Conservation (phyloP, 371 early-diverging fungal genomes). For the Lichtheimia corymbifera region DNA sequence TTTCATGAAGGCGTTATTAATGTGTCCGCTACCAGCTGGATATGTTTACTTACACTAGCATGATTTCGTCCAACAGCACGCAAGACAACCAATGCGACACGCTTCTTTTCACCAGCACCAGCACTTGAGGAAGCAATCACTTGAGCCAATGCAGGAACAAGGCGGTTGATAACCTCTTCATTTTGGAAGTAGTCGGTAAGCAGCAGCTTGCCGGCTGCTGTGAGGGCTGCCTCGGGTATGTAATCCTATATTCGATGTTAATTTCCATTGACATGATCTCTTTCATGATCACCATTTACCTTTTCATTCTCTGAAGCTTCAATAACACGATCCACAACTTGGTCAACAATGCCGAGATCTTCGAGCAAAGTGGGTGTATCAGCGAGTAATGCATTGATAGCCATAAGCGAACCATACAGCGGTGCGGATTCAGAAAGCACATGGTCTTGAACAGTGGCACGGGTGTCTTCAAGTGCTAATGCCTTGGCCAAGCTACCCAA, state of each 20-base stretch:
- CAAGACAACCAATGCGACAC: conserved; percentile 40
- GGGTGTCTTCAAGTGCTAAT: conserved; percentile 9
- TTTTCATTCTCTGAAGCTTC: conserved; percentile 5
- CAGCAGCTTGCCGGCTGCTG: conserved; percentile 54
- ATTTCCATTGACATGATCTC: conserved; percentile 16
- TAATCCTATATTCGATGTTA: conserved; percentile 6
- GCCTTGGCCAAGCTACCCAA: conserved; percentile 26
- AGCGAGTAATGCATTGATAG: conserved; percentile 48
- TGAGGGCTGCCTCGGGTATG: conserved; percentile 56
- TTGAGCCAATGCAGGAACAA: conserved; percentile 36
- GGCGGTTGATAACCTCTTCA: conserved; percentile 28
- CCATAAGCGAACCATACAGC: conserved; percentile 43
- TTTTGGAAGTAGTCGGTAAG: conserved; percentile 41
- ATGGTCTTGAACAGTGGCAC: conserved; percentile 25
- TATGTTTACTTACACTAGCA: conserved; percentile 28
- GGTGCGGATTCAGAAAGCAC: conserved; percentile 41
- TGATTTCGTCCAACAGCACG: conserved; percentile 45
- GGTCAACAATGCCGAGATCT: conserved; percentile 26
- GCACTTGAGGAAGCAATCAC: conserved; percentile 27
- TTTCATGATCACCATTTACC: conserved; percentile 6
- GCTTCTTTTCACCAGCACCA: conserved; percentile 41
- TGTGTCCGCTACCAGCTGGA: background rate
- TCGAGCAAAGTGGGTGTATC: conserved; percentile 51
- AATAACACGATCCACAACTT: conserved; percentile 22
- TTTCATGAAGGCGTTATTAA: background rate